Percentiles rank a stretch among this genome's conserved stretches.
phyloP scores from a whole-genome alignment of 140 eudicot genomes.

The Oenanthe javanica region DNA sequence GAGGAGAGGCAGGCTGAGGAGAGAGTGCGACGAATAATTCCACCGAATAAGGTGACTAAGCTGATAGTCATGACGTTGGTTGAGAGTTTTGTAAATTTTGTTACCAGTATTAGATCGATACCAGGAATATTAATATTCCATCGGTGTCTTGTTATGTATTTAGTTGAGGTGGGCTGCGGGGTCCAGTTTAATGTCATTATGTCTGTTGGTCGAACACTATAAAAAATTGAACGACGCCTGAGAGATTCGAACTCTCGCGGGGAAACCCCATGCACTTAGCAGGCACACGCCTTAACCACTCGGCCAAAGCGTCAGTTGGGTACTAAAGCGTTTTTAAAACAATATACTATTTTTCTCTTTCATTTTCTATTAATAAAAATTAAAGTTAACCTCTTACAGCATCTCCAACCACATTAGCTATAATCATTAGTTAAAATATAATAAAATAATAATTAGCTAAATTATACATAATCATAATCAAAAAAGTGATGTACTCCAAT shows the following conservation, averaged over 20 bases:
- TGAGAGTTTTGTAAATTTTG: not conserved
- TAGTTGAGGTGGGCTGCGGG: not conserved
- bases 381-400: no score
- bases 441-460: no score
- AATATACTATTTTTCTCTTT: no score
- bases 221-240: slow-evolving; percentile 37
- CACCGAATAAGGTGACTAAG: slow-evolving; percentile 40
- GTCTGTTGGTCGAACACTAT: no score
- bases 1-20: slow-evolving; percentile 49
- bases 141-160: not conserved
- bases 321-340: no score
- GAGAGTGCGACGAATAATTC: slow-evolving; percentile 44
- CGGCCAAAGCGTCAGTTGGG: slow-evolving; percentile 65
- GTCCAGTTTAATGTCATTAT: not conserved
- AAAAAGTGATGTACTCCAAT: no score
- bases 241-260: slow-evolving; percentile 99
- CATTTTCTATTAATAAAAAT: no score
- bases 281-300: slow-evolving; percentile 99
- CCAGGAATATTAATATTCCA: no score
- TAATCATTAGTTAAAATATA: no score
- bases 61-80: slow-evolving; percentile 29
- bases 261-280: slow-evolving; percentile 99
- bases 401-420: no score
- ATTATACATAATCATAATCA: no score
- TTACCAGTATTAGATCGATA: not conserved